Conservation (phyloP, 1,139 yeast genomes). For the Suhomyces panamericanus region DNA sequence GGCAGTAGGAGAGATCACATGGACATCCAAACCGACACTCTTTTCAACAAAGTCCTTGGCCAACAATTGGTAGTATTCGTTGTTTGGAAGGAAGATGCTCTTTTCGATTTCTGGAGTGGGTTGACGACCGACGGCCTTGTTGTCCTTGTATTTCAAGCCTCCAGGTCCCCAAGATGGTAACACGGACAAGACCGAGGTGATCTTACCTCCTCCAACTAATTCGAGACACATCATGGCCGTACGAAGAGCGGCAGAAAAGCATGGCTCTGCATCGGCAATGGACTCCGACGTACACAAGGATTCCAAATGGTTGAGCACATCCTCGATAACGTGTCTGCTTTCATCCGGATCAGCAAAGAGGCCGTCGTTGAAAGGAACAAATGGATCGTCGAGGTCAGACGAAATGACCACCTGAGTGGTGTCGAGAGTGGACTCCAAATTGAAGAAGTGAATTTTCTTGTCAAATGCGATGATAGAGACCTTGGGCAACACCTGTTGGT, state of each 20-base stretch:
- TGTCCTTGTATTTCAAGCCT: constrained; percentile 56
- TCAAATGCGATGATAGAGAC: constrained; percentile 79
- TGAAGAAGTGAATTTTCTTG: constrained; percentile 70
- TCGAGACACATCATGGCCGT: constrained; percentile 68
- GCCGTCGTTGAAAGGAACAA: constrained; percentile 78
- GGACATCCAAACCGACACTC: constrained; percentile 77
- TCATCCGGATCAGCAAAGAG: constrained; percentile 78
- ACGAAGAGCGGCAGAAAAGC: constrained; percentile 77
- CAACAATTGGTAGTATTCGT: constrained; percentile 60
- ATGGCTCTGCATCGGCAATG: constrained; percentile 61
- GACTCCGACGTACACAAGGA: constrained; percentile 36
- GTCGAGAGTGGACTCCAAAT: constrained; percentile 56
- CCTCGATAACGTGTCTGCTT: constrained; percentile 62
- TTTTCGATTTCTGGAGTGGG: constrained; percentile 57
- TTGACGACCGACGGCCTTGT: constrained; percentile 35
- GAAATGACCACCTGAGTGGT: constrained; percentile 67
- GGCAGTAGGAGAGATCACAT: constrained; percentile 63
- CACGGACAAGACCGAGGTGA: constrained; percentile 64
- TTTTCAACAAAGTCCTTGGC: constrained; percentile 56
- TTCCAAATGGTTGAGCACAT: constrained; percentile 65
- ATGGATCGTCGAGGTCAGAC: constrained; percentile 76
- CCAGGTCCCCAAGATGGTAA: constrained; percentile 90
- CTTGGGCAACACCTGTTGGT: constrained; percentile 18
- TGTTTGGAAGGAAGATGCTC: constrained; percentile 56
- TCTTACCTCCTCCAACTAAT: constrained; percentile 75